Base-by-base conservation (phyloP, 2,329 filamentous ascomycete species). In the Tolypocladium endophyticum region DNA sequence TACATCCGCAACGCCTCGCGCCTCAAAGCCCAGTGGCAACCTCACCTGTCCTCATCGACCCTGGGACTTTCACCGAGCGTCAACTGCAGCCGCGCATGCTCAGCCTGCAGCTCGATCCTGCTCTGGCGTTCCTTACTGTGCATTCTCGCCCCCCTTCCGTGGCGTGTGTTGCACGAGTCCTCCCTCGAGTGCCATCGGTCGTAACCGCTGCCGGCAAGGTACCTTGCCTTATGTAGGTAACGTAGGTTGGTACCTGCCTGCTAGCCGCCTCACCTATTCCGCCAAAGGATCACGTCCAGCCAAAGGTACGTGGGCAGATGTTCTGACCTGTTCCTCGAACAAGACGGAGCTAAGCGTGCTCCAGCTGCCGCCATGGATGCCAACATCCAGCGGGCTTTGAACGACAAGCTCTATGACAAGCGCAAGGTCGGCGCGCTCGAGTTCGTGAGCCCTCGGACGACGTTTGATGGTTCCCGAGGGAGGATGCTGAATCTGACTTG, bases 371-470 rank as follows among this genome's bases (percentile, higher is more conserved):
- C 61, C 69, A 97, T 97, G 92, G 93, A 97, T 79, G 81, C 84
- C 70, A 87, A 87, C 72, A 90, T 97, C 72, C 91, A 95, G 76
- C 90, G 93, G 68, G 84, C 92, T 66, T 81, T 99, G 72, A 96
- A 95, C 73, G 94, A 99, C 78, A 99, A 97, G 84, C 87, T 97
- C 71, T 99, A 99, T 74, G 94, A 99, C 73, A 96, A 95, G 80
- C 86, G 95, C 72, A 99, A 99, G 76, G 87, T 92, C 70, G 94
- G 94, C 64, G 94, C 95, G 68, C 84, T 99, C 60, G 94, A 99
- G 92, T 96, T 86, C 70, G 88, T 79, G 57, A 61, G 23, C 30
- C 30, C 56, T n/a, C 20, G 36, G 55, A 18, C 43, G 41, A 23
- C 8, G 39, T 6, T 43, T 11, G 39, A 43, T 47, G 43, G n/a